phyloP scores from a whole-genome alignment of 1,139 yeast species.

The Sugiyamaella japonica region DNA sequence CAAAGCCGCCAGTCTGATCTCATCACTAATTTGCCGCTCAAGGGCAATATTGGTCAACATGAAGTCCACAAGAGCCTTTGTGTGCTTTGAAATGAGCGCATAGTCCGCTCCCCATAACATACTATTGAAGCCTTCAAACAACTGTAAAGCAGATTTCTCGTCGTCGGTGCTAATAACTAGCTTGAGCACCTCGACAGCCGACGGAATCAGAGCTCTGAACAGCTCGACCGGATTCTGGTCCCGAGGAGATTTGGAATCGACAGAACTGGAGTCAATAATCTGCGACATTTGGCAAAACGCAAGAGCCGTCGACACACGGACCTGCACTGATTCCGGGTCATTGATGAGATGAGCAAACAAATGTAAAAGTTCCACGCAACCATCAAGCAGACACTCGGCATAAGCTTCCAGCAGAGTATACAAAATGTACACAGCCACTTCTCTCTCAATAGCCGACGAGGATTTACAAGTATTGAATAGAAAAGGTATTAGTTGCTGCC shows the following conservation, averaged over 20 bases:
- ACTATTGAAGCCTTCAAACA: conserved; percentile 84
- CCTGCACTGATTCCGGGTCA: conserved; percentile 64
- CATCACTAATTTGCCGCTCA: conserved; percentile 70
- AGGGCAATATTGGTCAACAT: conserved; percentile 70
- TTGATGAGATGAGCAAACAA: conserved; percentile 66
- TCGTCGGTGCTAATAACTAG: conserved; percentile 73
- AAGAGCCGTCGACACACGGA: conserved; percentile 79
- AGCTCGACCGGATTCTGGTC: conserved; percentile 53
- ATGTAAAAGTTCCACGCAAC: conserved; percentile 65
- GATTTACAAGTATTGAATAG: conserved; percentile 67
- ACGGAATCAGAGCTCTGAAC: conserved; percentile 71
- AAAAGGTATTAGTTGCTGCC: conserved; percentile 78
- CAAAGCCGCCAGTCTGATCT: conserved; percentile 77
- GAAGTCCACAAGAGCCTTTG: conserved; percentile 67
- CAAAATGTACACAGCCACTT: conserved; percentile 79
- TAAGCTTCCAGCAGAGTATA: conserved; percentile 73
- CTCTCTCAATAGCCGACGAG: conserved; percentile 63
- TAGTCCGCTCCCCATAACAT: conserved; percentile 68
- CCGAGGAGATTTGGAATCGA: conserved; percentile 20
- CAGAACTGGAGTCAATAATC: conserved; percentile 51
- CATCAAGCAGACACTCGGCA: conserved; percentile 60
- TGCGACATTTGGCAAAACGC: conserved; percentile 79
- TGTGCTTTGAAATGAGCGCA: conserved; percentile 73
- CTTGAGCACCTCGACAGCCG: conserved; percentile 78
- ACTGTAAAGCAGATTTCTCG: conserved; percentile 65